Evolutionary conservation across 805 yeast species (phyloP).

Genomic region (Candida maris): DNA sequence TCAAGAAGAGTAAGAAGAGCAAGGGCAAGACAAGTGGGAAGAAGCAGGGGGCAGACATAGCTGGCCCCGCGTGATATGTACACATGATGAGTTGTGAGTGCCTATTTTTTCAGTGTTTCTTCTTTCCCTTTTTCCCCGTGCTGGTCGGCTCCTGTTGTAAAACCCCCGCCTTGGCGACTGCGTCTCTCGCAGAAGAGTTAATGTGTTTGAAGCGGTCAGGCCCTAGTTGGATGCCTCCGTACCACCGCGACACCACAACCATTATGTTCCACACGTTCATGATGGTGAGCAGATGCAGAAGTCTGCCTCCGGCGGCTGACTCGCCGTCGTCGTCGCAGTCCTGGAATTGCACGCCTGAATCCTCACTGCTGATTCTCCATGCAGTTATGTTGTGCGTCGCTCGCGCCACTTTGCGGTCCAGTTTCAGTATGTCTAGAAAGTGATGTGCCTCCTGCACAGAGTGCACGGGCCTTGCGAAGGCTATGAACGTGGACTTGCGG

Average conservation of each 20-base stretch:
- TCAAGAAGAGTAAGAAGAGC: slow-evolving; percentile 4
- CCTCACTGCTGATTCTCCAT: slow-evolving; percentile 64
- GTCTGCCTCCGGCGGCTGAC: slow-evolving; percentile 88
- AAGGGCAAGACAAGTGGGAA: slow-evolving; percentile 17
- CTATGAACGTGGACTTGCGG: slow-evolving; percentile 82
- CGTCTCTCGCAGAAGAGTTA: slow-evolving; percentile 84
- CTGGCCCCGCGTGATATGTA: no score
- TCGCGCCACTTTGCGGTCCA: slow-evolving; percentile 62
- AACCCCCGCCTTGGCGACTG: slow-evolving; percentile 63
- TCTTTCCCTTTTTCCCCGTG: slow-evolving; percentile 24
- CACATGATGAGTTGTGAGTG: no score
- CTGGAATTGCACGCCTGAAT: slow-evolving; percentile 55
- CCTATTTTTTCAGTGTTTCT: slow-evolving; percentile 27
- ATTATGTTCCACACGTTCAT: slow-evolving; percentile 83
- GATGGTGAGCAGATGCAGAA: slow-evolving; percentile 67
- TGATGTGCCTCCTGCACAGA: slow-evolving; percentile 66
- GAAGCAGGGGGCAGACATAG: slow-evolving; percentile 8
- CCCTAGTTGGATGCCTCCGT: slow-evolving; percentile 86
- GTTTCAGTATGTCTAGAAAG: slow-evolving; percentile 47
- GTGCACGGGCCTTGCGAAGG: slow-evolving; percentile 59
- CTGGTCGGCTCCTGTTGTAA: slow-evolving; percentile 16
- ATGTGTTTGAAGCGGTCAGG: slow-evolving; percentile 94
- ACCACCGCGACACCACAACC: slow-evolving; percentile 90
- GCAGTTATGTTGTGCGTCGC: slow-evolving; percentile 84
- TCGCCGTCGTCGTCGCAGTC: slow-evolving; percentile 98